phyloP scores from a whole-genome alignment of 371 early-diverging fungal genomes.

The Rhizomucor miehei region DNA sequence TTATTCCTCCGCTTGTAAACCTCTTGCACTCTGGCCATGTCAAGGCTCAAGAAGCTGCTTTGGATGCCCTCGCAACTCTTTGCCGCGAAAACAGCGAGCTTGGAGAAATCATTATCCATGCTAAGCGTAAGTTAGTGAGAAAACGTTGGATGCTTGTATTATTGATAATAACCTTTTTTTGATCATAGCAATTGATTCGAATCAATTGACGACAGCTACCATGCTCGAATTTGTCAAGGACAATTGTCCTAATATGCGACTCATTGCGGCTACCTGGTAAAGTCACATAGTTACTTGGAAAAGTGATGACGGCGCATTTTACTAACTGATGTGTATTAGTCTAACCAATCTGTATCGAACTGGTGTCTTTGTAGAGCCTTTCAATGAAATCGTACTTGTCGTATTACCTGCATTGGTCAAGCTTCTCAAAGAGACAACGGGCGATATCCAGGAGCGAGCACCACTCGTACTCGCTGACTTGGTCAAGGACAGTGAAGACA shows the following conservation, averaged over 20 bases:
- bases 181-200: slow-evolving; percentile 28
- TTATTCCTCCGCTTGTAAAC: slow-evolving; percentile 57
- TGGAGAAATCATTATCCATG: slow-evolving; percentile 45
- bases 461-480: slow-evolving; percentile 74
- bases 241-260: slow-evolving; percentile 62
- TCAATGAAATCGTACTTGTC: slow-evolving; percentile 53
- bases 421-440: slow-evolving; percentile 57
- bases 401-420: slow-evolving; percentile 80
- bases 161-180: too few relatives aligned
- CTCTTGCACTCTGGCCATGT: slow-evolving; percentile 56
- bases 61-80: slow-evolving; percentile 73
- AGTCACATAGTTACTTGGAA: too few relatives aligned
- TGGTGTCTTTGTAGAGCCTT: slow-evolving; percentile 55
- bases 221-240: slow-evolving; percentile 64
- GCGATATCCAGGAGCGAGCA: slow-evolving; percentile 65
- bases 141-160: too few relatives aligned
- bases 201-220: slow-evolving; percentile 39
- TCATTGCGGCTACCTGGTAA: slow-evolving; percentile 72
- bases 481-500: slow-evolving; percentile 68
- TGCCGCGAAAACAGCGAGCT: slow-evolving; percentile 62
- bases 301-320: too few relatives aligned
- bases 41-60: slow-evolving; percentile 75
- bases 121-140: slow-evolving; percentile 47
- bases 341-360: slow-evolving; percentile 70
- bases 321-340: slow-evolving; percentile 25